Evolutionary conservation across 2,329 filamentous ascomycete genomes (phyloP).

Genomic region (Colletotrichum sp.): DNA sequence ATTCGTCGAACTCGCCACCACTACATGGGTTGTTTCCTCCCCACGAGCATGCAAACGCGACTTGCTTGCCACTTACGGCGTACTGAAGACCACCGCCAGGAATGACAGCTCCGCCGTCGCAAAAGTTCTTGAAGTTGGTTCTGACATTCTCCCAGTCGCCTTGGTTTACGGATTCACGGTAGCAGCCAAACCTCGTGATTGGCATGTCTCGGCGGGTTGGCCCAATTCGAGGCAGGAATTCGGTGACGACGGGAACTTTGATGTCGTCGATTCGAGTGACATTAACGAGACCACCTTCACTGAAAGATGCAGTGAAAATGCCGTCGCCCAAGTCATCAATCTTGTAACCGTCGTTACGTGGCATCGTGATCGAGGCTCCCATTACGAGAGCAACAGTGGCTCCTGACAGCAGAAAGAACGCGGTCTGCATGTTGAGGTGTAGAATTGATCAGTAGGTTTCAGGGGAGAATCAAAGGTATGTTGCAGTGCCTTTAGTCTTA

Average conservation of each 20-base stretch:
- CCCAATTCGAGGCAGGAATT: no score
- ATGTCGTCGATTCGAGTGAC: background rate
- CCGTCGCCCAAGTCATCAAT: background rate
- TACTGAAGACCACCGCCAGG: background rate
- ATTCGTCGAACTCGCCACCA: background rate
- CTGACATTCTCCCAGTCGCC: background rate
- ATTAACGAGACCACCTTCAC: background rate
- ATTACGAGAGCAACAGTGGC: background rate
- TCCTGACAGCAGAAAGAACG: background rate
- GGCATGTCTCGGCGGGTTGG: background rate
- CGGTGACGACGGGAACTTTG: background rate
- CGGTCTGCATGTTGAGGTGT: background rate
- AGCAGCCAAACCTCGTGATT: background rate
- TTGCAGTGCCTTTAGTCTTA: no score
- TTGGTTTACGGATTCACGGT: background rate
- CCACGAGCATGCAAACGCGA: background rate
- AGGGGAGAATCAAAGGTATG: no score
- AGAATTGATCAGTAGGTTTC: no score
- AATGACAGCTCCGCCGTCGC: no score
- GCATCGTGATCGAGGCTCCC: background rate
- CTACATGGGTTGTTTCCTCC: background rate
- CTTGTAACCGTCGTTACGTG: background rate
- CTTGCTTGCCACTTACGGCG: background rate
- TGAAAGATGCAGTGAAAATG: background rate
- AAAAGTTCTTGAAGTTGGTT: background rate